A percentile compares a stretch with the other conserved stretches of the same genome.
Evolutionary conservation across 1,284 basidiomycete species (phyloP).

Genomic region (Ustilago crameri): DNA sequence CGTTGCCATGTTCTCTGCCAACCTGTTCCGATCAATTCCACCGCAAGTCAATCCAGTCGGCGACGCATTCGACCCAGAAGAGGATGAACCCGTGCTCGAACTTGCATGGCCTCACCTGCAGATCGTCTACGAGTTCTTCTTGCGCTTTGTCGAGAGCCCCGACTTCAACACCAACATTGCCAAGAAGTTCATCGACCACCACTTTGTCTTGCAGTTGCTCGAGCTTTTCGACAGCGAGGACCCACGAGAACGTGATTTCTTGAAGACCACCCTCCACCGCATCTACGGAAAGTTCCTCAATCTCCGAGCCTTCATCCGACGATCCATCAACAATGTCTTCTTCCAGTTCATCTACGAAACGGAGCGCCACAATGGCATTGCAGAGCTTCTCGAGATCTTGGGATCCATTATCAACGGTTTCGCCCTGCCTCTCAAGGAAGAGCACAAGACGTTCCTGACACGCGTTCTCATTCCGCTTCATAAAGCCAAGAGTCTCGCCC

Average conservation of each 20-base stretch:
- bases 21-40: slow-evolving; percentile 99
- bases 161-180: slow-evolving; percentile 99
- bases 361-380: slow-evolving; percentile 98
- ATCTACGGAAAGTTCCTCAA: slow-evolving; percentile 99
- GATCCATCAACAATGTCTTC: slow-evolving; percentile 99
- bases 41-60: slow-evolving; percentile 97
- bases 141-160: slow-evolving; percentile 95
- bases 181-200: slow-evolving; percentile 96
- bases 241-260: slow-evolving; percentile 96
- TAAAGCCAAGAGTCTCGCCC: slow-evolving; percentile 94
- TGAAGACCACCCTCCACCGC: slow-evolving; percentile 97
- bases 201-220: slow-evolving; percentile 91
- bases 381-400: slow-evolving; percentile 96
- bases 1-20: slow-evolving; percentile 88
- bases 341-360: slow-evolving; percentile 99
- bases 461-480: slow-evolving; percentile 95
- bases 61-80: slow-evolving; percentile 98
- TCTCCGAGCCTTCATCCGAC: slow-evolving; percentile 95
- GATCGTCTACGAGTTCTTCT: slow-evolving; percentile 99
- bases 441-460: slow-evolving; percentile 98
- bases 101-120: slow-evolving; percentile 99
- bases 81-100: slow-evolving; percentile 98
- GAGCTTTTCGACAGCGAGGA: slow-evolving; percentile 99
- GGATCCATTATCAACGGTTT: slow-evolving; percentile 99
- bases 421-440: slow-evolving; percentile 95